A percentile compares a stretch with the other conserved stretches of the same genome.
Conservation (phyloP, 805 yeast species). For the Myxozyma melibiosi region DNA sequence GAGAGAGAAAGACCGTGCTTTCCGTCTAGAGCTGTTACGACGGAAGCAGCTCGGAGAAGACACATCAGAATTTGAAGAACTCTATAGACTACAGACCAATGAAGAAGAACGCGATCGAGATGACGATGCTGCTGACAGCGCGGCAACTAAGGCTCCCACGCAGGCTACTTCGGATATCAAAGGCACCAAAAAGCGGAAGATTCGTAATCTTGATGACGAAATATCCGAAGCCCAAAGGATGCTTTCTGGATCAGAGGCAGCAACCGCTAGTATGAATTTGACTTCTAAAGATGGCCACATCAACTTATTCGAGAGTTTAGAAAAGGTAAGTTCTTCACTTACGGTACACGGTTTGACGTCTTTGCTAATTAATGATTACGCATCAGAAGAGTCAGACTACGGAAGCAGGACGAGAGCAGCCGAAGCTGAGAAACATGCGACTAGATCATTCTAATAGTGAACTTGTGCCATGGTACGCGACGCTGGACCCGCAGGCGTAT, state of each 20-base stretch:
- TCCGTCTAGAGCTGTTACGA: slow-evolving; percentile 26
- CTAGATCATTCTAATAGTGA: slow-evolving; percentile 16
- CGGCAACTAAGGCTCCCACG: neutral
- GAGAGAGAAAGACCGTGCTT: slow-evolving; percentile 27
- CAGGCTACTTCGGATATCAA: neutral
- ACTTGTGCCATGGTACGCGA: slow-evolving; percentile 26
- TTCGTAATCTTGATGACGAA: slow-evolving; percentile 13
- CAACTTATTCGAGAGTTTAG: slow-evolving; percentile 26
- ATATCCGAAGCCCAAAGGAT: slow-evolving; percentile 6
- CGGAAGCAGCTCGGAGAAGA: slow-evolving; percentile 18
- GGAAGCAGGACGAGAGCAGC: neutral
- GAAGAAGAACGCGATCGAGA: neutral
- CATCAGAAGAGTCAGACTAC: neutral
- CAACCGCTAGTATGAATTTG: neutral
- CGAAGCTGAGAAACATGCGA: slow-evolving; percentile 17
- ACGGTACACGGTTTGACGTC: neutral
- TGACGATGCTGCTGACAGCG: slow-evolving; percentile 5
- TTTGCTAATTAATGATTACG: neutral
- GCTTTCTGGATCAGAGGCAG: neutral
- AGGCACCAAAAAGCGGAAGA: neutral
- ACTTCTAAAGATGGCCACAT: slow-evolving; percentile 10
- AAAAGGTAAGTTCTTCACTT: slow-evolving; percentile 11
- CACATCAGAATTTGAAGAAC: neutral
- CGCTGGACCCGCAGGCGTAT: slow-evolving; percentile 1
- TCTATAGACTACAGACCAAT: neutral